Conservation (phyloP, 202 grass and related monocot genomes). For the Alloteropsis angusta region DNA sequence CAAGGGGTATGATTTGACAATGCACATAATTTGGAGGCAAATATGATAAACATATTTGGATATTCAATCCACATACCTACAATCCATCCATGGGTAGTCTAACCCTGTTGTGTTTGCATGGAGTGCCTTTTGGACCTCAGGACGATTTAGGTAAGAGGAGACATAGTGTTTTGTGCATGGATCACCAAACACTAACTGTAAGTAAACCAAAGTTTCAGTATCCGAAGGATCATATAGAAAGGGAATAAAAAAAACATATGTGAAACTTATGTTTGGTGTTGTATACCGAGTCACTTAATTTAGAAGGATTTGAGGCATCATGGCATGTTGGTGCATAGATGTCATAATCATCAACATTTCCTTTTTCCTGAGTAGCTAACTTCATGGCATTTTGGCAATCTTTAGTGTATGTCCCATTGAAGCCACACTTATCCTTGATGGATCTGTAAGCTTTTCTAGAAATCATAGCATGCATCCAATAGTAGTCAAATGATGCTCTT, state of each 20-base stretch:
- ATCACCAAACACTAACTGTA: conserved; percentile 39
- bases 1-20: neutral
- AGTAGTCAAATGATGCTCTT: conserved; percentile 50
- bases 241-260: neutral
- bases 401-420: conserved; percentile 35
- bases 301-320: conserved; percentile 33
- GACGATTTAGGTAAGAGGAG: conserved; percentile 47
- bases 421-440: conserved; percentile 39
- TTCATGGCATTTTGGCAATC: conserved; percentile 36
- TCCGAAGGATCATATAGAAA: conserved; percentile 12
- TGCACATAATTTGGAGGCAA: conserved; percentile 23
- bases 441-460: conserved; percentile 37
- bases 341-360: conserved; percentile 45
- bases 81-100: conserved; percentile 42
- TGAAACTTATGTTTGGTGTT: conserved; percentile 6
- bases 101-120: conserved; percentile 49
- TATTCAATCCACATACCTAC: conserved; percentile 43
- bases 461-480: conserved; percentile 59
- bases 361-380: conserved; percentile 37
- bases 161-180: conserved; percentile 52
- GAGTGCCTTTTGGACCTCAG: conserved; percentile 58
- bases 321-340: conserved; percentile 52
- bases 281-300: conserved; percentile 37
- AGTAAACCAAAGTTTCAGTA: conserved; percentile 21
- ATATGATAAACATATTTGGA: conserved; percentile 13